These are phyloP conservation scores for Paramecium pentaurelia DNA, from an alignment of 73 alveolate species.

Conservation along the genomic window DNA sequence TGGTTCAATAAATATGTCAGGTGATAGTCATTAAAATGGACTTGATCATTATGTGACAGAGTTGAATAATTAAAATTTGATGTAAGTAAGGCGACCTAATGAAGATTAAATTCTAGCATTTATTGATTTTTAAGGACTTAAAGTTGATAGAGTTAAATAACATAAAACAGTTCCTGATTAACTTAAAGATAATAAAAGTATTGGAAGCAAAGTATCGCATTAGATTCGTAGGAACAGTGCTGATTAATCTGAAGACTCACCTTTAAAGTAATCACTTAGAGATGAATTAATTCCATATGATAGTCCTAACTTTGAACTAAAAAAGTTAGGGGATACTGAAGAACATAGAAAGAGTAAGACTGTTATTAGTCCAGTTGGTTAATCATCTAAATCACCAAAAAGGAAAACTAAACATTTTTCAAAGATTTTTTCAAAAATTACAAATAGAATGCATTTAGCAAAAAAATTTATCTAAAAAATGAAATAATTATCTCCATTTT, in stretches of 20 bases:
- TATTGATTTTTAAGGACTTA: background rate
- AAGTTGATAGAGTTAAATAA: background rate
- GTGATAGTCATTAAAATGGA: background rate
- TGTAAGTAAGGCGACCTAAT: constrained; percentile 33
- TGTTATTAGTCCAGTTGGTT: background rate
- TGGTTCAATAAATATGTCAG: background rate
- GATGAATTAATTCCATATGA: background rate
- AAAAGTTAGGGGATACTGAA: background rate
- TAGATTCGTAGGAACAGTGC: background rate
- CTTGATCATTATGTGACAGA: constrained; percentile 9
- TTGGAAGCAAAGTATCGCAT: background rate
- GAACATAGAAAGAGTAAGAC: background rate
- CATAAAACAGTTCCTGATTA: background rate
- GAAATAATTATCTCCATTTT: background rate
- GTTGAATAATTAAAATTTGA: constrained; percentile 1
- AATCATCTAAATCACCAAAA: background rate
- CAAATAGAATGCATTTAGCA: background rate
- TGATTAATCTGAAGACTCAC: background rate
- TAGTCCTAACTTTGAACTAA: background rate
- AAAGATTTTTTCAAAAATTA: constrained; percentile 9
- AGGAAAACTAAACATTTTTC: constrained; percentile 10
- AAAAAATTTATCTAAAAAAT: background rate
- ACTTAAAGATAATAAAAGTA: background rate
- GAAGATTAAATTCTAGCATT: constrained; percentile 28
- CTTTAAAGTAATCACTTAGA: background rate